phyloP scores from a whole-genome alignment of 768 basidiomycete species.

The Boletus barrowsii region DNA sequence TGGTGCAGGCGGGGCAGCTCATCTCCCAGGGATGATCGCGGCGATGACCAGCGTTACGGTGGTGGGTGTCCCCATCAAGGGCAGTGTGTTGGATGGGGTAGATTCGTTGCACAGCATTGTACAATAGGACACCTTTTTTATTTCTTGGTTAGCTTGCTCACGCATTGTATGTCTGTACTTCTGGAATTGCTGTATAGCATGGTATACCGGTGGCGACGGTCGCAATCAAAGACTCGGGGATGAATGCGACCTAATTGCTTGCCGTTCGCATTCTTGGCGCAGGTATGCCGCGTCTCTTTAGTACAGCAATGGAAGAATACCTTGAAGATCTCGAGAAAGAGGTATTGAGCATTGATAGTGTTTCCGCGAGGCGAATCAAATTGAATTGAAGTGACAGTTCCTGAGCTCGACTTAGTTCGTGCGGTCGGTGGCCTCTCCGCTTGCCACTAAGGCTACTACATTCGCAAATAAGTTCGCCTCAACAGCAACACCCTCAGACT shows the following conservation, averaged over 20 bases:
- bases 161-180: neutral
- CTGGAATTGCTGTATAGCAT: slow-evolving; percentile 46
- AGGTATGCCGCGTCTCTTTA: slow-evolving; percentile 63
- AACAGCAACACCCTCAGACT: no score
- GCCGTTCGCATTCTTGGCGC: slow-evolving; percentile 84
- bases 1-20: slow-evolving; percentile 97
- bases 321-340: slow-evolving; percentile 66
- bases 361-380: no score
- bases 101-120: slow-evolving; percentile 98
- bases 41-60: slow-evolving; percentile 91
- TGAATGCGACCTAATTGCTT: slow-evolving; percentile 88
- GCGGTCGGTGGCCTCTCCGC: slow-evolving; percentile 52
- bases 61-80: slow-evolving; percentile 95
- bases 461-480: no score
- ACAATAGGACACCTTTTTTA: slow-evolving; percentile 59
- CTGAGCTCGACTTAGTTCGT: no score
- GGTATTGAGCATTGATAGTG: slow-evolving; percentile 71
- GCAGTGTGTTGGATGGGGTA: slow-evolving; percentile 89
- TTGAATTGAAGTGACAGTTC: no score
- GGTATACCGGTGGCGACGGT: slow-evolving; percentile 98
- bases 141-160: neutral
- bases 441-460: no score
- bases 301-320: slow-evolving; percentile 70
- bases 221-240: slow-evolving; percentile 93
- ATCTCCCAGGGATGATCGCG: slow-evolving; percentile 98